These are phyloP conservation scores for Alisma plantagoaquatica DNA, from an alignment of 106 monocot species.

Conservation along the genomic window DNA sequence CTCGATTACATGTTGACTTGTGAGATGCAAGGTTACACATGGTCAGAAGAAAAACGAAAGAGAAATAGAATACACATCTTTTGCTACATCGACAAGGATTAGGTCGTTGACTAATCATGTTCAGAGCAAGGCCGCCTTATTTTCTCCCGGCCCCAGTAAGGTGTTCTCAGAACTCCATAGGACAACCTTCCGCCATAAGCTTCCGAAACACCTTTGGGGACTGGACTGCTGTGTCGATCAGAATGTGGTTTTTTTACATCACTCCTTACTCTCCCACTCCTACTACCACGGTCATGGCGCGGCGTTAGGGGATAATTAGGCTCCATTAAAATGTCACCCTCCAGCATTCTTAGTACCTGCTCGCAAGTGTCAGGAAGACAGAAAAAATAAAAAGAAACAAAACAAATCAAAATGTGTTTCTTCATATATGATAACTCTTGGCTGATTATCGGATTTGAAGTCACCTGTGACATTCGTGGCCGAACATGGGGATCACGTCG, in stretches of 20 bases:
- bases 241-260: background rate
- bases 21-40: too few species aligned
- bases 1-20: too few species aligned
- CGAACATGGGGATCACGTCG: constrained; percentile 26
- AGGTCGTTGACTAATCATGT: too few species aligned
- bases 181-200: constrained; percentile 2
- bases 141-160: too few species aligned
- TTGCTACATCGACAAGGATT: too few species aligned
- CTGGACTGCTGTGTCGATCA: background rate
- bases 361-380: background rate
- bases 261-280: constrained; percentile 5
- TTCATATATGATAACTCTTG: too few species aligned
- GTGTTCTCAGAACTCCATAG: background rate
- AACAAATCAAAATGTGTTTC: background rate
- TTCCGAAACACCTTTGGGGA: background rate
- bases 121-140: too few species aligned
- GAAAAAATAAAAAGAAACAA: background rate
- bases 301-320: constrained; percentile 9
- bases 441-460: background rate
- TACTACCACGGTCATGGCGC: background rate
- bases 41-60: too few species aligned
- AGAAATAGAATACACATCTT: too few species aligned
- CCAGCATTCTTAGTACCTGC: constrained; percentile 30
- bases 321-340: constrained; percentile 16
- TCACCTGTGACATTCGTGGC: constrained; percentile 39